Base-by-base conservation (phyloP, 306 rosid genomes). In the Cicer pinnatifidum region DNA sequence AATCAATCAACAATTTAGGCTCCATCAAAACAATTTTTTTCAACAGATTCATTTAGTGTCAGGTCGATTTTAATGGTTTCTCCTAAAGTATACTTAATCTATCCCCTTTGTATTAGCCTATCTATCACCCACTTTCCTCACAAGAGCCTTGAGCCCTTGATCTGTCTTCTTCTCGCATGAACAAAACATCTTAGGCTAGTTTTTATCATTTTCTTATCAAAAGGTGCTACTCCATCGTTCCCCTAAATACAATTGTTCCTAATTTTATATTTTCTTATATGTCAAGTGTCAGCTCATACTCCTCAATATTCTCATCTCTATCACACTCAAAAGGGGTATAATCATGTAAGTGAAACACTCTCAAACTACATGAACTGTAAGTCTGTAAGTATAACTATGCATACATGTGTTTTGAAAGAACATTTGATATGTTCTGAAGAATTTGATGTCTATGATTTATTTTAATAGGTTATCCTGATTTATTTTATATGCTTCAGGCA, bases 401-500 rank as follows among this genome's bases (percentile, higher is more conserved):
- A 46, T 11, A 37, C 33, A 5, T 37, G 20, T 64, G 58, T 50
- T 51, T 44, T 80, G 11, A 53, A 47, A 66, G 59, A 67, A 58
- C 19, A 65, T 40, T 71, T 11, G 60, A 73, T 74, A 70, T 78
- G 43, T 15, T 53, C 70, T 57, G n/a, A 52, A 67, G 75, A 74
- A 46, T 7, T 74, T 68, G 44, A 50, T 72, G 50, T 48, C 38
- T 67, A 67, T 66, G 46, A 51, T 70, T 47, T 37, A 71, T 72
- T 39, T 54, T 66, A 67, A 40, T 76, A 77, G 45, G 45, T 67
- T 76, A 9, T 47, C 33, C 20, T 69, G 81, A 70, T 80, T 78
- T 58, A 39, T 80, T 79, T 75, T 65, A 59, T 65, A 75, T 83
- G 60, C 73, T 72, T 64, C 87, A 94, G 99, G 99, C 76, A 88